Percentiles rank a stretch among this genome's conserved stretches.
Evolutionary conservation across 2,329 filamentous ascomycete species (phyloP).

Genomic region (Rhinocladiella similis): DNA sequence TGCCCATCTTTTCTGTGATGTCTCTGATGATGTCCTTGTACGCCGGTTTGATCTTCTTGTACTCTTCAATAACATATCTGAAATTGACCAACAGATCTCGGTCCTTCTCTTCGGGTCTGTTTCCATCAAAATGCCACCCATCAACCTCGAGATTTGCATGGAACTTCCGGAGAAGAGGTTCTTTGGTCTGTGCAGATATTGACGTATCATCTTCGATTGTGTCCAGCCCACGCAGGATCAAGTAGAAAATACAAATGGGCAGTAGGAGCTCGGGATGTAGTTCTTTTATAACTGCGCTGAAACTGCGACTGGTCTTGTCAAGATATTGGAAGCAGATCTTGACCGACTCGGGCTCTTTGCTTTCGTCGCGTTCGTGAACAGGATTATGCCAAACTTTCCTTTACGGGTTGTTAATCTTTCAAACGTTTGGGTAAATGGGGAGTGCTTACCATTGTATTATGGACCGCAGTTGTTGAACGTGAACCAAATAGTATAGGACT

Average conservation of each 20-base stretch:
- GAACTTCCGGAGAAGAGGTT: slow-evolving; percentile 82
- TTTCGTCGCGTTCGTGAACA: slow-evolving; percentile 77
- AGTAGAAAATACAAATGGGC: slow-evolving; percentile 88
- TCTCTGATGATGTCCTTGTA: slow-evolving; percentile 89
- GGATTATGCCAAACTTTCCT: slow-evolving; percentile 98
- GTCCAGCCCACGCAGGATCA: slow-evolving; percentile 86
- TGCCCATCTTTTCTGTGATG: slow-evolving; percentile 91
- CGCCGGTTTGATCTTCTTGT: slow-evolving; percentile 79
- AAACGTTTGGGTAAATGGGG: neutral
- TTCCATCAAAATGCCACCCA: slow-evolving; percentile 87
- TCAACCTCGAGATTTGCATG: slow-evolving; percentile 74
- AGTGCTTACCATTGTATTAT: slow-evolving; percentile 80
- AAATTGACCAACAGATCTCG: slow-evolving; percentile 90
- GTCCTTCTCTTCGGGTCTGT: slow-evolving; percentile 90
- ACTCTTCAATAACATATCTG: slow-evolving; percentile 79
- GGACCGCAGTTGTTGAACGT: slow-evolving; percentile 74
- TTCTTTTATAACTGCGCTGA: slow-evolving; percentile 90
- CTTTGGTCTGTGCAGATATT: slow-evolving; percentile 76
- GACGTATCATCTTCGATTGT: slow-evolving; percentile 99
- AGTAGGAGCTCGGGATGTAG: slow-evolving; percentile 91
- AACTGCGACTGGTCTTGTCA: slow-evolving; percentile 86
- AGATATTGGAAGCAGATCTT: slow-evolving; percentile 85
- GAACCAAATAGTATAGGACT: slow-evolving; percentile 70
- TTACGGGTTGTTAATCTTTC: neutral
- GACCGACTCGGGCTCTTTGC: slow-evolving; percentile 72